A percentile compares a stretch with the other conserved stretches of the same genome.
Conservation (phyloP, 2,329 filamentous ascomycete genomes). For the Cladosporium sp. region DNA sequence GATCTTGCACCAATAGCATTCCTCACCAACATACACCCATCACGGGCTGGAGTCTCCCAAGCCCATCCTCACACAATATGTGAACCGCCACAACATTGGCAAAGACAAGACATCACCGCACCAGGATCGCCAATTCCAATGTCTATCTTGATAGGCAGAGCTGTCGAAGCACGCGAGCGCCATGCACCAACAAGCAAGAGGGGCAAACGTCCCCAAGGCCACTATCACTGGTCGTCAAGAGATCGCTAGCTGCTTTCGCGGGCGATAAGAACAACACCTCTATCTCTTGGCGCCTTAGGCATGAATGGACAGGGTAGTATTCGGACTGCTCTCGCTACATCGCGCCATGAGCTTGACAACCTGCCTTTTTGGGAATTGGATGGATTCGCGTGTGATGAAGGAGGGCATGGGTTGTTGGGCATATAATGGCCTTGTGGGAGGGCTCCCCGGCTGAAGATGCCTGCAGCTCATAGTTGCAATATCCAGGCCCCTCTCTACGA, state of each 20-base stretch:
- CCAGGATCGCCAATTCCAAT: neutral
- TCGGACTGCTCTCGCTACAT: neutral
- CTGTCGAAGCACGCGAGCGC: neutral
- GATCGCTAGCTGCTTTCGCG: constrained; percentile 5
- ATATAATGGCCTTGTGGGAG: neutral
- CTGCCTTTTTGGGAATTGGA: neutral
- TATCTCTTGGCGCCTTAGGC: constrained; percentile 11
- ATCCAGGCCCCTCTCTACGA: neutral
- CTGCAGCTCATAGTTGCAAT: neutral
- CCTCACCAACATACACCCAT: neutral
- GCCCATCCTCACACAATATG: neutral
- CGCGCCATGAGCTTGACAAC: neutral
- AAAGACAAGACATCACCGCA: neutral
- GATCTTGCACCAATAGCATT: too few species aligned
- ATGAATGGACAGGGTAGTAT: neutral
- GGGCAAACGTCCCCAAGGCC: neutral
- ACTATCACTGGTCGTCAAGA: neutral
- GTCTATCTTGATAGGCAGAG: constrained; percentile 8
- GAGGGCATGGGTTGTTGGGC: neutral
- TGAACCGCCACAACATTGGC: neutral
- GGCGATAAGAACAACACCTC: constrained; percentile 2
- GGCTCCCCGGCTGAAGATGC: neutral
- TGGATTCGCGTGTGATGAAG: neutral
- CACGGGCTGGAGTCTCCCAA: neutral
- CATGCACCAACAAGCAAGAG: constrained; percentile 1